These are phyloP conservation scores for Friedmanniomyces endolithicus DNA, from an alignment of 495 filamentous ascomycete genomes.

Conservation along the genomic window DNA sequence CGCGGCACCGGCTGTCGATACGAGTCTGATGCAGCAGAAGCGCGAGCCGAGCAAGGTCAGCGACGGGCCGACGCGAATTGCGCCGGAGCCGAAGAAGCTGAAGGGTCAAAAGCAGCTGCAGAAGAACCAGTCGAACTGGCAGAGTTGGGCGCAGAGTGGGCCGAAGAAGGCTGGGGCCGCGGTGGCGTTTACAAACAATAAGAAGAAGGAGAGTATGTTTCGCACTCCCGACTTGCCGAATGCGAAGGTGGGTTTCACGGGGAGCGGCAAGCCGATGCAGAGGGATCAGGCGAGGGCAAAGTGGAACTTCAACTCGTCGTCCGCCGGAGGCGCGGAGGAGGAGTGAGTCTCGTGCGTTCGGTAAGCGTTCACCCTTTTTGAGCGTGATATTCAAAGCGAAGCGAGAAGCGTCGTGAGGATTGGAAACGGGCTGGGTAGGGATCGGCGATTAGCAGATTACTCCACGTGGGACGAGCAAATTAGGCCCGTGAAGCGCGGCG, in stretches of 20 bases:
- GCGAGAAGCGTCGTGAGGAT: neutral
- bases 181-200: conserved; percentile 43
- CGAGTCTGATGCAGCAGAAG: conserved; percentile 58
- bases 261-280: conserved; percentile 86
- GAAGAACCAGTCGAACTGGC: conserved; percentile 85
- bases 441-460: too few relatives aligned
- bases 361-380: conserved; percentile 19
- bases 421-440: too few relatives aligned
- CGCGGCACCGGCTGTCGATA: conserved; percentile 75
- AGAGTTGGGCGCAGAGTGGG: conserved; percentile 73
- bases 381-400: neutral
- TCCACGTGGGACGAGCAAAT: neutral
- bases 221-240: conserved; percentile 45
- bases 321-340: conserved; percentile 64
- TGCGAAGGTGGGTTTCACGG: conserved; percentile 79
- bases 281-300: conserved; percentile 74
- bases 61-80: conserved; percentile 52
- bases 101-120: conserved; percentile 85
- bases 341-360: conserved; percentile 29
- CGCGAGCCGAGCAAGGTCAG: conserved; percentile 52
- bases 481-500: neutral
- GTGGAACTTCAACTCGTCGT: conserved; percentile 60
- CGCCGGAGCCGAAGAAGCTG: conserved; percentile 65
- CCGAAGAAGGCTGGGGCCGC: conserved; percentile 34
- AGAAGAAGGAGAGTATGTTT: conserved; percentile 95